Percentiles rank a stretch among this genome's conserved stretches.
Evolutionary conservation across 768 basidiomycete genomes (phyloP).

Genomic region (Amanita brunnescens): DNA sequence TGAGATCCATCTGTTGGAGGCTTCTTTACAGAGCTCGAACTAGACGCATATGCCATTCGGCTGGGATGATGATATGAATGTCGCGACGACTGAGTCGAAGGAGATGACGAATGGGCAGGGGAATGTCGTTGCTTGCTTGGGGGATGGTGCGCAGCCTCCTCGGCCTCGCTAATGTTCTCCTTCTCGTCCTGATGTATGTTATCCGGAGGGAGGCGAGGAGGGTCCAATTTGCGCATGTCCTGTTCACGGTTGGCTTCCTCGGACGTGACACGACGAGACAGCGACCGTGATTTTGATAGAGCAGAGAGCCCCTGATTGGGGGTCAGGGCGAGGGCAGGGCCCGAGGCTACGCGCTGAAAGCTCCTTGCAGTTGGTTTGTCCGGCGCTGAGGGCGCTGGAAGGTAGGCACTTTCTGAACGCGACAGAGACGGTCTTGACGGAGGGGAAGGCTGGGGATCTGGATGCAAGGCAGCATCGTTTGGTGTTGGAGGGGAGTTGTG

Average conservation of each 20-base stretch:
- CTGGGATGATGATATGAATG: constrained; percentile 12
- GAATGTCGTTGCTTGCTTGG: constrained; percentile 22
- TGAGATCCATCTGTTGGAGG: constrained; percentile 26
- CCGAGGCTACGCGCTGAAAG: constrained; percentile 62
- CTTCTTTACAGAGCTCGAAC: constrained; percentile 13
- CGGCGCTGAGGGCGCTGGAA: constrained; percentile 25
- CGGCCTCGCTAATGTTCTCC: constrained; percentile 37
- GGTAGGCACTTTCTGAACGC: constrained; percentile 57
- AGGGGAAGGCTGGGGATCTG: constrained; percentile 33
- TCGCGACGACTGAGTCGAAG: constrained; percentile 18
- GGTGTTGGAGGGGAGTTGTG: constrained; percentile 38
- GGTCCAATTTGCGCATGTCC: neutral
- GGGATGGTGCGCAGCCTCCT: constrained; percentile 25
- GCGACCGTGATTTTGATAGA: constrained; percentile 24
- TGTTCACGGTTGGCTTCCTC: constrained; percentile 26
- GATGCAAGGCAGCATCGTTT: constrained; percentile 29
- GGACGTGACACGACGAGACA: constrained; percentile 32
- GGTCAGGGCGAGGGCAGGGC: constrained; percentile 33
- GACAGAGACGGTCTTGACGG: constrained; percentile 44
- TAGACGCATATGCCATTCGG: constrained; percentile 19
- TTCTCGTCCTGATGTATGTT: constrained; percentile 35
- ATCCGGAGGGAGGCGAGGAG: constrained; percentile 2
- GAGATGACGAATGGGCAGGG: constrained; percentile 26
- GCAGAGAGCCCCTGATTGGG: constrained; percentile 24
- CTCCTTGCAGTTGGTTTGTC: constrained; percentile 34